Percentiles rank a stretch among this genome's conserved stretches.
phyloP scores from a whole-genome alignment of 2,329 filamentous ascomycete species.

The Talaromyces sp. region DNA sequence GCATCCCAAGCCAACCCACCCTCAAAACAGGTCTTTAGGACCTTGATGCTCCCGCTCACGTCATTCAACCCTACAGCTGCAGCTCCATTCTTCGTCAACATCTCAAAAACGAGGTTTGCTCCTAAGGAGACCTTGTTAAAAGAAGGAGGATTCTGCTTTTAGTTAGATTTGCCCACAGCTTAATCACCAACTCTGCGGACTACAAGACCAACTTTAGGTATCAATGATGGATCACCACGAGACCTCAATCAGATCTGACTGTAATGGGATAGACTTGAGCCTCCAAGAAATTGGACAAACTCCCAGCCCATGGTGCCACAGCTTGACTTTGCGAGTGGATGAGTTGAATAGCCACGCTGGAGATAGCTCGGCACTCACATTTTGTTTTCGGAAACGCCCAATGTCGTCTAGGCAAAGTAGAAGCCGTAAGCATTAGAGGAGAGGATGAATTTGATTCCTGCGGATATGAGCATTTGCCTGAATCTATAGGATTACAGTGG shows the following conservation, averaged over 20 bases:
- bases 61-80: neutral
- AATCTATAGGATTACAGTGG: neutral
- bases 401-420: too few species aligned
- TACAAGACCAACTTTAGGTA: neutral
- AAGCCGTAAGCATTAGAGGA: too few species aligned
- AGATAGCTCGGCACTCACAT: neutral
- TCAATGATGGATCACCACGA: neutral
- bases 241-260: constrained; percentile 5
- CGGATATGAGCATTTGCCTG: neutral
- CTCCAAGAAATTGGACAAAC: neutral
- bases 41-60: neutral
- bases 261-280: neutral
- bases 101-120: neutral
- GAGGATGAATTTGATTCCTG: too few species aligned
- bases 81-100: constrained; percentile 12
- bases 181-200: neutral
- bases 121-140: neutral
- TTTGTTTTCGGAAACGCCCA: neutral
- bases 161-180: neutral
- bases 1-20: constrained; percentile 7
- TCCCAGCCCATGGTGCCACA: constrained; percentile 15
- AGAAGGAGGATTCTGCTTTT: neutral
- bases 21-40: constrained; percentile 5
- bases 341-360: constrained; percentile 8
- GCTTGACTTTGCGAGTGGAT: neutral